Conservation (phyloP, 306 rosid genomes). For the Prunus kanzakura region DNA sequence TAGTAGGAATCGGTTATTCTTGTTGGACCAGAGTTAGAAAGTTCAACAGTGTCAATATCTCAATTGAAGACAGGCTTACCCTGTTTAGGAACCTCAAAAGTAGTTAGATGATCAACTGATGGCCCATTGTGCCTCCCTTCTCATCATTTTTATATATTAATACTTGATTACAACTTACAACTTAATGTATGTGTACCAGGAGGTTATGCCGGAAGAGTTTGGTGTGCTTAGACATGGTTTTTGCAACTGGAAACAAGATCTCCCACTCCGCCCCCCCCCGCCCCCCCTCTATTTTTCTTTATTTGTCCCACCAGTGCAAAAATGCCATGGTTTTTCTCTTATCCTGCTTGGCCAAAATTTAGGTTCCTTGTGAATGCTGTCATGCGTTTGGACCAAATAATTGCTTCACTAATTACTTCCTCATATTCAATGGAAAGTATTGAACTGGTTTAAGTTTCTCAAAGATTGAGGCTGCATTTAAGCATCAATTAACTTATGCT, state of each 20-base stretch:
- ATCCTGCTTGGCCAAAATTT: not conserved
- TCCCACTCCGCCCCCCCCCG: too few relatives aligned
- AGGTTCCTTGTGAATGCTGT: not conserved
- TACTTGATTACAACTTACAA: not conserved
- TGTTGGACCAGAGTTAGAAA: not conserved
- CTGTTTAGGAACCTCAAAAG: not conserved
- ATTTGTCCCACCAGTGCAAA: not conserved
- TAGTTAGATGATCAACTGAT: not conserved
- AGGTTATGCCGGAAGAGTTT: not conserved
- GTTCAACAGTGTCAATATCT: not conserved
- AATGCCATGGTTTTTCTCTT: not conserved
- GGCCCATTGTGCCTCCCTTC: not conserved
- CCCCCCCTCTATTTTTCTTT: not conserved
- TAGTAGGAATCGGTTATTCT: not conserved
- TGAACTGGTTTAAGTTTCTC: not conserved
- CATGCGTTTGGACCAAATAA: not conserved
- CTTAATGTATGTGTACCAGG: not conserved
- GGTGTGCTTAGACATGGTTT: not conserved
- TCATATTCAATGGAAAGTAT: not conserved
- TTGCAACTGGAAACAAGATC: not conserved
- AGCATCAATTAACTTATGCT: not conserved
- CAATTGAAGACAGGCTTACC: slow-evolving; percentile 1
- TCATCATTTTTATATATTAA: not conserved
- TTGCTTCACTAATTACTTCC: not conserved
- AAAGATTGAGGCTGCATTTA: not conserved